Base-by-base conservation (phyloP, 2,329 filamentous ascomycete species). In the Colletotrichum liriopes region DNA sequence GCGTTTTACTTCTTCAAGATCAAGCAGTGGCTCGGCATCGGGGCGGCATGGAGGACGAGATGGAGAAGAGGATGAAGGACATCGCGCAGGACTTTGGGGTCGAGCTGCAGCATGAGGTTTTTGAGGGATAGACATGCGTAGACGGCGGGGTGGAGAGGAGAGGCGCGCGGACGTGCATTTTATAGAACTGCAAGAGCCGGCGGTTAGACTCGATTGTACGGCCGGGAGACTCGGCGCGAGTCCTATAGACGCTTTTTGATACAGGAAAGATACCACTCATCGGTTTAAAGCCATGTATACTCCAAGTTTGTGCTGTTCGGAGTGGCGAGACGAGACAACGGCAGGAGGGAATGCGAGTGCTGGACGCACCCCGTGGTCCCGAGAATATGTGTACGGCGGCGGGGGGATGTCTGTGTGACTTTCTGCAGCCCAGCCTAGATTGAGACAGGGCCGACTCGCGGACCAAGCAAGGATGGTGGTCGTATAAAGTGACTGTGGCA, bases 11-110 rank as follows among this genome's bases (percentile, higher is more conserved):
- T 93, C 76, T 93, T 91, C 77, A 94, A 93, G 83, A 62, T 97
- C 8, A 88, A 91, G 75, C 95, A 98, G 84, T 88, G 90, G 80
- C 79, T 98, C 16, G 93, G 94, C 0, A 82, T 91, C 3, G 94
- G 95, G 88, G 91, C 12, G 95, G 95, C 0, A 96, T 98, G 93
- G 96, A 98, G 80, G 96, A 98, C 79, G 94, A 96, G 80, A 91
- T 98, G 73, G 96, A 98, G 85, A 89, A 89, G 78, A 89, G 93
- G 76, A 97, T 98, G 95, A 92, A 90, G 82, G 89, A 88, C 69
- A 93, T 98, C 87, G 96, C 95, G 1, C 94, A 93, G 80, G 95
- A 97, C 76, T 95, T 96, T 84, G 96, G 96, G 0, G 90, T 98
- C 3, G 95, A 98, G 82, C 83, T 98, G 75, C 93, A 97, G 79